Evolutionary conservation across 2,329 filamentous ascomycete genomes (phyloP).

Genomic region (Exophiala aquamarina): DNA sequence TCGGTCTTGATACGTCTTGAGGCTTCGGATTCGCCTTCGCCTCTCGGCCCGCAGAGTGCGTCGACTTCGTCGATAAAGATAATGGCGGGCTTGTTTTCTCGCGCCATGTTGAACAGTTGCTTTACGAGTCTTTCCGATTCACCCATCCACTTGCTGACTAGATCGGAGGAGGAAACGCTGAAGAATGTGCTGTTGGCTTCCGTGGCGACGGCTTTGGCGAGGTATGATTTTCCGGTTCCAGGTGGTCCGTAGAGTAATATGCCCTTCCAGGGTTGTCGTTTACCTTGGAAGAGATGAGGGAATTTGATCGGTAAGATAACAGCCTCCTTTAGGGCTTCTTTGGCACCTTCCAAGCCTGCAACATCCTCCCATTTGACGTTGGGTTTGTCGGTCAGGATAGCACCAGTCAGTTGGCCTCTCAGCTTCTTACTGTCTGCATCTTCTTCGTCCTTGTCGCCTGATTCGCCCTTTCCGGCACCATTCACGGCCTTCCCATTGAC

Average conservation of each 20-base stretch:
- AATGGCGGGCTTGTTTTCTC: conserved; percentile 96
- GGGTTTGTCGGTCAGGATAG: conserved; percentile 91
- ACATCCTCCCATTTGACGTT: conserved; percentile 99
- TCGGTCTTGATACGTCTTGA: conserved; percentile 98
- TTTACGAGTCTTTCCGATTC: conserved; percentile 97
- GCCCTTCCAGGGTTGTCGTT: conserved; percentile 97
- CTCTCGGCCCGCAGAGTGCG: conserved; percentile 87
- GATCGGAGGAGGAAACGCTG: conserved; percentile 93
- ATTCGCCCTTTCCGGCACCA: conserved; percentile 56
- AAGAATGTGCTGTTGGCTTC: conserved; percentile 99
- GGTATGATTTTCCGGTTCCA: conserved; percentile 94
- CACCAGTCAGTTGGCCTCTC: conserved; percentile 82
- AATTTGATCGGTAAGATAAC: conserved; percentile 98
- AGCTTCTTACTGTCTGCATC: conserved; percentile 97
- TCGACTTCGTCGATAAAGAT: conserved; percentile 99
- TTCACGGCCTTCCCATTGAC: conserved; percentile 53
- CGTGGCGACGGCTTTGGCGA: conserved; percentile 95
- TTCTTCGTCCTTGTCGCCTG: conserved; percentile 64
- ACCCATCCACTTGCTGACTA: conserved; percentile 99
- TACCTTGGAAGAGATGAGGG: conserved; percentile 91
- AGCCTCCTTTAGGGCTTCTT: conserved; percentile 96
- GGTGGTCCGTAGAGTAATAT: conserved; percentile 95
- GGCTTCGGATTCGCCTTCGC: conserved; percentile 95
- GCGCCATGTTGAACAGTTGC: conserved; percentile 93
- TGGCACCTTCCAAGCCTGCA: conserved; percentile 87